Conservation (phyloP, 495 filamentous ascomycete genomes). For the Neurospora terricola region DNA sequence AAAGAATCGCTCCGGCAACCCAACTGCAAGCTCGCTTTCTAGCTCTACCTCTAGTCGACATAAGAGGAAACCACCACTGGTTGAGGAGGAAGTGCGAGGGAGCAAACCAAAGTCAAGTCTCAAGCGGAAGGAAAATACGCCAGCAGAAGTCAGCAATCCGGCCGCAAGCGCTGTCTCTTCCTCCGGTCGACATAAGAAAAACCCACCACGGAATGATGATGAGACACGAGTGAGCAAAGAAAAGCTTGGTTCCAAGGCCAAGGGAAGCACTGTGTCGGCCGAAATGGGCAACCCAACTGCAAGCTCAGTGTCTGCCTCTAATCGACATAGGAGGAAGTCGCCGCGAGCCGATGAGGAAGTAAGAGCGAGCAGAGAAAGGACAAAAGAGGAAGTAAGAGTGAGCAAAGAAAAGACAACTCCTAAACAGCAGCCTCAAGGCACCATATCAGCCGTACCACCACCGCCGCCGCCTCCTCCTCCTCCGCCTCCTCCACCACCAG, state of each 20-base stretch:
- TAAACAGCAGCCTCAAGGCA: background rate
- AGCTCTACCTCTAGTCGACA: slow-evolving; percentile 6
- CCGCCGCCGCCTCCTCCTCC: background rate
- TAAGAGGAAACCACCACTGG: slow-evolving; percentile 1
- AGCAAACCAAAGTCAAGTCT: background rate
- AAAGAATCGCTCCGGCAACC: background rate
- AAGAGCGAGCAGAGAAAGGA: background rate
- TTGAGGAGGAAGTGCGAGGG: background rate
- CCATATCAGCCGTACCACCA: background rate
- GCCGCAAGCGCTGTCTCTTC: background rate
- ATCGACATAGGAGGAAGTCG: background rate
- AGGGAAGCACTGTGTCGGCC: background rate
- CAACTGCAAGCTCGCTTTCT: background rate
- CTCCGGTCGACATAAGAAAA: background rate
- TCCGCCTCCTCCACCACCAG: background rate
- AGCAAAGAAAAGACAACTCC: background rate
- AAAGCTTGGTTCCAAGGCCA: background rate
- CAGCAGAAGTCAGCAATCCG: background rate
- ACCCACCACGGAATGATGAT: background rate
- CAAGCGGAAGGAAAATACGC: background rate
- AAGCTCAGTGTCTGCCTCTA: background rate
- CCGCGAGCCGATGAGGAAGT: background rate
- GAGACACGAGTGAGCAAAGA: background rate
- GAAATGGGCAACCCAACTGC: background rate
- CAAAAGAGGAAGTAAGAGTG: background rate